Base-by-base conservation (phyloP, 202 grass and related monocot species). In the Dendrocalamus latiflorus region DNA sequence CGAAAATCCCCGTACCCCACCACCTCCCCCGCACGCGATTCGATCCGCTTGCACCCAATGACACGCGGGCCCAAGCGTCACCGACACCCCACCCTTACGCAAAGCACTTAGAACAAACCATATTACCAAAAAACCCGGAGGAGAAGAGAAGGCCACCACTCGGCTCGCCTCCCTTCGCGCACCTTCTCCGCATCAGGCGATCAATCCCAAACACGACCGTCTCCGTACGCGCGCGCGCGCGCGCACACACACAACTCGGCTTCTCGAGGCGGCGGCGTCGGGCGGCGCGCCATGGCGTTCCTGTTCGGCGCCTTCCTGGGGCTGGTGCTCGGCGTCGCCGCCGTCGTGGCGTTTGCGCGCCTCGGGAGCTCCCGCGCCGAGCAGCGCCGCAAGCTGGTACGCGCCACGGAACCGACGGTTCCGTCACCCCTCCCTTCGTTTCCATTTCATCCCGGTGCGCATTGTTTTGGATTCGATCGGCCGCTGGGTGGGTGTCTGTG, bases 361-460 rank as follows among this genome's bases (percentile, higher is more conserved):
- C 68, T 79, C 56, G 92, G 91, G 92, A 95, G 91, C 84, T 79
- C 68, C 70, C 86, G 95, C 80, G 86, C 92, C 21, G 87, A 93
- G 89, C 88, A 91, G 82, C 95, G 95, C 47, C 86, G 85, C 67
- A 80, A 93, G 75, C 88, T 98, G 89, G 95, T 98, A 90, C 68
- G 30, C 20, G 20, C 30, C 12, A 36, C 20, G 6, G 5, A 4
- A 6, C 12, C 1, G 54, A 17, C 54, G 44, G 25, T 9, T 20
- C 44, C 3, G 15, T 24, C 68, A 33, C 11, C n/a, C 18, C 38
- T 38, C 1, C 33, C n/a, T 13, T 47, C 42, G 8, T 68, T 59
- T 12, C 47, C n/a, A 5, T 21, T 9, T 42, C 0, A 1, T 65
- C 66, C 47, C 14, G 8, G 14, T 28, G 65, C 58, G 22, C 26